A percentile compares a stretch with the other conserved stretches of the same genome.
These are phyloP conservation scores for Cardamine occulta DNA, from an alignment of 345 rosid genomes.

Conservation along the genomic window DNA sequence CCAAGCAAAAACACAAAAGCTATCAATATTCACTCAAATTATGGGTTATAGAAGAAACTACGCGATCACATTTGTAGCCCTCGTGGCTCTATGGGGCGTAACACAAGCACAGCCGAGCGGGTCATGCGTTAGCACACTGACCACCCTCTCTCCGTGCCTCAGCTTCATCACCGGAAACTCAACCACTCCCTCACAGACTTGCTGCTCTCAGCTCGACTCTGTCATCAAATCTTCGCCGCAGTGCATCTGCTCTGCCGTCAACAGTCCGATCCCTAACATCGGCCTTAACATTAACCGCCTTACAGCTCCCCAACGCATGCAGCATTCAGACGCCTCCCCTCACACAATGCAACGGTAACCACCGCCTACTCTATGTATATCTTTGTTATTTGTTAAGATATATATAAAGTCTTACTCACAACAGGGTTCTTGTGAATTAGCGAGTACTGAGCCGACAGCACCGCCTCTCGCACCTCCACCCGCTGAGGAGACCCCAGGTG, in stretches of 20 bases:
- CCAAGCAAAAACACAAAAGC: constrained; percentile 6
- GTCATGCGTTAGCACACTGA: constrained; percentile 50
- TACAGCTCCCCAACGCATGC: constrained; percentile 68
- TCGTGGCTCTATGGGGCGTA: constrained; percentile 47
- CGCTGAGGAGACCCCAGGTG: constrained; percentile 46
- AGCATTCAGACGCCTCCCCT: constrained; percentile 62
- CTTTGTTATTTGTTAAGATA: constrained; percentile 5
- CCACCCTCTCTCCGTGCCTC: constrained; percentile 60
- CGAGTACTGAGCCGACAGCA: constrained; percentile 48
- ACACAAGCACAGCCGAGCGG: constrained; percentile 38
- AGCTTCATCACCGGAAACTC: constrained; percentile 64
- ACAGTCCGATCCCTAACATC: constrained; percentile 48
- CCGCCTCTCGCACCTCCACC: constrained; percentile 47
- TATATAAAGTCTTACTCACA: constrained; percentile 23
- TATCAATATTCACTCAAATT: constrained; percentile 16
- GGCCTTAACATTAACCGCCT: constrained; percentile 67
- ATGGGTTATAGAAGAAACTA: constrained; percentile 42
- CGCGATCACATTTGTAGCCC: constrained; percentile 37
- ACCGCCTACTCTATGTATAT: neutral
- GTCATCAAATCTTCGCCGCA: constrained; percentile 66
- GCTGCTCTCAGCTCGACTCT: constrained; percentile 63
- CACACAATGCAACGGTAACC: constrained; percentile 64
- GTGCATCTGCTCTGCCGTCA: constrained; percentile 68
- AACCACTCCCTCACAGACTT: constrained; percentile 61
- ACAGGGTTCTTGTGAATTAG: constrained; percentile 40